phyloP scores from a whole-genome alignment of 495 filamentous ascomycete genomes.

The Thozetella sp. region DNA sequence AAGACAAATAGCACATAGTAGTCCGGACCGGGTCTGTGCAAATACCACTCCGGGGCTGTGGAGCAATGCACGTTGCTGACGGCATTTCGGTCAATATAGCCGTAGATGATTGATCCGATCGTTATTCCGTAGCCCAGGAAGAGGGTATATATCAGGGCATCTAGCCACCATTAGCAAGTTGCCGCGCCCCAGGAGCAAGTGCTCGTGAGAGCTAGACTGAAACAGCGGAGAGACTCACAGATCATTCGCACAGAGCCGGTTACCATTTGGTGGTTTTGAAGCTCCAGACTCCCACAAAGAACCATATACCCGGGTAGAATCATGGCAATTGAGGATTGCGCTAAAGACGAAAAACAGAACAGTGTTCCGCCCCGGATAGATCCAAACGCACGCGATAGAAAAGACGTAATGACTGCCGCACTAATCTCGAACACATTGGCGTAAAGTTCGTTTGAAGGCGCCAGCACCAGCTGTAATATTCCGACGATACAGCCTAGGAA shows the following conservation, averaged over 20 bases:
- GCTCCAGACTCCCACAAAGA: slow-evolving; percentile 80
- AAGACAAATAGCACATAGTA: slow-evolving; percentile 79
- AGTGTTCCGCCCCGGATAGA: slow-evolving; percentile 69
- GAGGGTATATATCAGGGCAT: slow-evolving; percentile 92
- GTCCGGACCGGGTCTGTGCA: slow-evolving; percentile 58
- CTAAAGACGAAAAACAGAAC: slow-evolving; percentile 93
- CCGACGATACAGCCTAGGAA: slow-evolving; percentile 83
- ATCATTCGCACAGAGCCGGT: slow-evolving; percentile 96
- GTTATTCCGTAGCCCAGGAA: slow-evolving; percentile 97
- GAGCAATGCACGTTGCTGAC: slow-evolving; percentile 75
- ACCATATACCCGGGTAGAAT: slow-evolving; percentile 77
- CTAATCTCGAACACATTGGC: slow-evolving; percentile 92
- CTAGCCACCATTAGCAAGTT: neutral
- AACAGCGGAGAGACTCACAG: slow-evolving; percentile 27
- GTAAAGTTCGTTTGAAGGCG: slow-evolving; percentile 78
- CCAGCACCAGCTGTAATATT: slow-evolving; percentile 76
- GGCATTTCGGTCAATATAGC: slow-evolving; percentile 75
- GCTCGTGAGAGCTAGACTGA: neutral
- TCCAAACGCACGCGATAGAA: slow-evolving; percentile 84
- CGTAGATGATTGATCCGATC: slow-evolving; percentile 88
- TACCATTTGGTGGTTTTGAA: slow-evolving; percentile 84
- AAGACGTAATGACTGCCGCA: slow-evolving; percentile 84
- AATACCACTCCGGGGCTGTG: slow-evolving; percentile 23
- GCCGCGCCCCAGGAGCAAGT: neutral
- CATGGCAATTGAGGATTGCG: slow-evolving; percentile 88